Percentiles rank a stretch among this genome's conserved stretches.
Conservation (phyloP, 495 filamentous ascomycete genomes). For the Trypethelium eluteriae region DNA sequence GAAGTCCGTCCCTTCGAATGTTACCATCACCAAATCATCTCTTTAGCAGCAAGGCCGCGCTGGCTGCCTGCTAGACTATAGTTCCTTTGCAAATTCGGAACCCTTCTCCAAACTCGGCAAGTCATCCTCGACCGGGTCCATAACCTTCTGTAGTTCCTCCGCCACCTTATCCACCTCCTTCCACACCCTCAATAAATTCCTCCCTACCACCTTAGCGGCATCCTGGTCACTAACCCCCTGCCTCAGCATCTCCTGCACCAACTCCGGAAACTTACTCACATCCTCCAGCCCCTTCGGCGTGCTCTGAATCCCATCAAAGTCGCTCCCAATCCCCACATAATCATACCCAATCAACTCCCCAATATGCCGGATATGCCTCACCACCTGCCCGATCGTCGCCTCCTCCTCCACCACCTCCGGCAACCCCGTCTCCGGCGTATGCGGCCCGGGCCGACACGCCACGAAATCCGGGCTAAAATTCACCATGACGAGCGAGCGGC, state of each 20-base stretch:
- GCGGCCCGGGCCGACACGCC: constrained; percentile 51
- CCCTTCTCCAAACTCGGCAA: constrained; percentile 6
- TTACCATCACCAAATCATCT: not conserved
- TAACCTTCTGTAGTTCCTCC: constrained; percentile 28
- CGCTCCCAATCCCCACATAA: constrained; percentile 65
- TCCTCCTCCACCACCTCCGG: constrained; percentile 47
- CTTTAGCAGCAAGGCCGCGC: not conserved
- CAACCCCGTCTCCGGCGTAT: constrained; percentile 24
- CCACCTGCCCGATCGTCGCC: constrained; percentile 72
- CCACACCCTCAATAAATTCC: constrained; percentile 40
- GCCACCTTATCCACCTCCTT: constrained; percentile 39
- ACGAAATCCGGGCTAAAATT: constrained; percentile 77
- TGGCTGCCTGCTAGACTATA: not conserved
- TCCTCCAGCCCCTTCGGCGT: constrained; percentile 62
- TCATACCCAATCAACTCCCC: constrained; percentile 62
- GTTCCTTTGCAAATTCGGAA: not conserved
- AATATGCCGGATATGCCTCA: constrained; percentile 63
- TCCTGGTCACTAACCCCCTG: constrained; percentile 36
- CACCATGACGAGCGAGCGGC: constrained; percentile 62
- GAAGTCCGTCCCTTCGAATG: no score
- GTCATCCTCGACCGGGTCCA: constrained; percentile 34
- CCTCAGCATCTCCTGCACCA: constrained; percentile 57
- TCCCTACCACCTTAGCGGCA: constrained; percentile 35
- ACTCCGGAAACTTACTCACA: constrained; percentile 72
- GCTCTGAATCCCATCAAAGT: constrained; percentile 57